Evolutionary conservation across 2,329 filamentous ascomycete genomes (phyloP).

Genomic region (Chaetomium globosum): DNA sequence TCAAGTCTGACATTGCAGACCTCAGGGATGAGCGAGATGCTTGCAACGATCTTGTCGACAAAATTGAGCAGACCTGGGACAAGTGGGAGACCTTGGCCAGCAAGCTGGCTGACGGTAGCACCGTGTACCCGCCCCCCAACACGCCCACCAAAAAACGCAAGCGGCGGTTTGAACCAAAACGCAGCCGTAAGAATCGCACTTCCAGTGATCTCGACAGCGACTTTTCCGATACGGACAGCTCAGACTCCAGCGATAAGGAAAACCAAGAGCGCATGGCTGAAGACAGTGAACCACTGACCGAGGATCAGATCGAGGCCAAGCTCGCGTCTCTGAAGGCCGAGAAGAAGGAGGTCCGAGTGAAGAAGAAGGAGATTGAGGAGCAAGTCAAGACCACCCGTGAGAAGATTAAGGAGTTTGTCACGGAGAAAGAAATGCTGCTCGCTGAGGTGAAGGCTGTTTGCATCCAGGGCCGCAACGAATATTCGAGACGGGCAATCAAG

Average conservation of each 20-base stretch:
- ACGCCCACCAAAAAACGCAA: conserved; percentile 35
- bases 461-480: conserved; percentile 60
- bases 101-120: conserved; percentile 30
- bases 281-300: conserved; percentile 25
- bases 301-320: conserved; percentile 35
- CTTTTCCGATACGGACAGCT: conserved; percentile 28
- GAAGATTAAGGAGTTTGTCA: conserved; percentile 38
- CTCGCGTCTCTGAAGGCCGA: conserved; percentile 41
- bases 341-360: conserved; percentile 31
- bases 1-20: conserved; percentile 29
- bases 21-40: conserved; percentile 41
- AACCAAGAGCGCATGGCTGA: conserved; percentile 24
- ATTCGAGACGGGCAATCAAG: conserved; percentile 59
- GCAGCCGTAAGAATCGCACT: conserved; percentile 29
- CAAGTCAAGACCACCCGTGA: conserved; percentile 15
- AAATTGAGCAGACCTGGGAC: conserved; percentile 32
- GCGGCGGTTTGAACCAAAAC: conserved; percentile 26
- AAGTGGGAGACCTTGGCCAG: conserved; percentile 34
- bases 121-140: conserved; percentile 32
- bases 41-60: conserved; percentile 38
- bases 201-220: conserved; percentile 26
- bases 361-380: conserved; percentile 29
- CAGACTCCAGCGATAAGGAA: conserved; percentile 34
- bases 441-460: conserved; percentile 45
- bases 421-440: conserved; percentile 28